phyloP scores from a whole-genome alignment of 495 filamentous ascomycete genomes.

The Hypomontagnella monticulosa region DNA sequence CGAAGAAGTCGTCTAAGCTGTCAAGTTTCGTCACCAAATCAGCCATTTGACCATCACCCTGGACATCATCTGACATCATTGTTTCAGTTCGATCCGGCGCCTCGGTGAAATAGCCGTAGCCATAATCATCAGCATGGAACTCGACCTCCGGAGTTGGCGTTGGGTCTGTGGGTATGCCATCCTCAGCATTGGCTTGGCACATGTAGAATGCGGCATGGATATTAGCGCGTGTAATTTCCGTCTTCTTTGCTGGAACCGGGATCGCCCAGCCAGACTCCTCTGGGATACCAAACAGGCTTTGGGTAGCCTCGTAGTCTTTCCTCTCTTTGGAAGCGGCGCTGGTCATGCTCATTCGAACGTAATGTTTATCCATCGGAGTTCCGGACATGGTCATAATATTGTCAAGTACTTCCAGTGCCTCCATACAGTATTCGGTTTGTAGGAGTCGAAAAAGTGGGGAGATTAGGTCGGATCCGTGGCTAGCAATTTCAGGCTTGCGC shows the following conservation, averaged over 20 bases:
- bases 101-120: conserved; percentile 76
- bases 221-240: conserved; percentile 82
- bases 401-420: conserved; percentile 89
- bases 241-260: conserved; percentile 89
- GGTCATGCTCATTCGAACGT: conserved; percentile 97
- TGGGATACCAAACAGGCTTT: conserved; percentile 95
- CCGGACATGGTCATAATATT: conserved; percentile 94
- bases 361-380: conserved; percentile 90
- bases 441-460: conserved; percentile 90
- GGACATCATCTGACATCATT: conserved; percentile 89
- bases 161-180: conserved; percentile 68
- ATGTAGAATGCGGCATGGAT: conserved; percentile 98
- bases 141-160: conserved; percentile 84
- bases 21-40: conserved; percentile 91
- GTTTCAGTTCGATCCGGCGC: conserved; percentile 75
- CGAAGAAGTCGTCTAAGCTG: conserved; percentile 95
- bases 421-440: conserved; percentile 91
- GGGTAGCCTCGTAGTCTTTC: conserved; percentile 93
- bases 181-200: conserved; percentile 63
- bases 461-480: conserved; percentile 93
- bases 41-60: conserved; percentile 73
- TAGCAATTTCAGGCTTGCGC: conserved; percentile 87
- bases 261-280: conserved; percentile 97
- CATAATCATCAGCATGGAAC: conserved; percentile 90
- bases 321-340: conserved; percentile 79